Percentiles rank a stretch among this genome's conserved stretches.
These are phyloP conservation scores for Trichosporon coremiiforme DNA, from an alignment of 1,284 basidiomycete genomes.

Conservation along the genomic window DNA sequence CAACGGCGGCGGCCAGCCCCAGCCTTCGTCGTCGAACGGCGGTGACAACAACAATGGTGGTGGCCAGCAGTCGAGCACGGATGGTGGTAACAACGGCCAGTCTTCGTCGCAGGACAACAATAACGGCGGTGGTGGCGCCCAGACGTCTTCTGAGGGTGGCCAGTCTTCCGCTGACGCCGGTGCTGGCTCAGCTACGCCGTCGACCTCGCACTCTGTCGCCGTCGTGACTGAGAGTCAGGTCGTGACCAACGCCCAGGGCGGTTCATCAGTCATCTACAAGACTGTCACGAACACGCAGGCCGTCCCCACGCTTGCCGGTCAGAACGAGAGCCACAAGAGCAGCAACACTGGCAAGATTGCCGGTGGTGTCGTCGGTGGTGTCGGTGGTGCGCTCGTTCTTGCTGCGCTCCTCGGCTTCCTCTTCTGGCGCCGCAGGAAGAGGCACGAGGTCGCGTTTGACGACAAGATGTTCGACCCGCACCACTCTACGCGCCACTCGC, in stretches of 20 bases:
- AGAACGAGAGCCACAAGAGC: slow-evolving; percentile 6
- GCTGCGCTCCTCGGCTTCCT: slow-evolving; percentile 48
- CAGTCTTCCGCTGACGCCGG: neutral
- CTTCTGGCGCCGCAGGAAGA: slow-evolving; percentile 40
- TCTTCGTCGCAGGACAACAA: neutral
- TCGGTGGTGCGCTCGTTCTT: slow-evolving; percentile 45
- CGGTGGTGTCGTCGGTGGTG: slow-evolving; percentile 56
- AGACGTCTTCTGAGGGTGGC: neutral
- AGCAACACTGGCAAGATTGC: slow-evolving; percentile 54
- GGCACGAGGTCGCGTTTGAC: slow-evolving; percentile 50
- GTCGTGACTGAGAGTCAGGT: neutral
- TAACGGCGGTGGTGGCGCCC: neutral
- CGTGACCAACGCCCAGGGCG: neutral
- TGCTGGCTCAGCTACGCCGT: neutral
- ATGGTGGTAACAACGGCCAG: neutral
- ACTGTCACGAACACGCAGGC: neutral
- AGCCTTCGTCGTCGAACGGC: slow-evolving; percentile 9
- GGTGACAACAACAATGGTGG: neutral
- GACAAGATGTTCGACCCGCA: slow-evolving; percentile 56
- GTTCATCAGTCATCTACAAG: neutral
- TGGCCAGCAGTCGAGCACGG: slow-evolving; percentile 3
- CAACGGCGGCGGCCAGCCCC: neutral
- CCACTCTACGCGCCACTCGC: slow-evolving; percentile 46
- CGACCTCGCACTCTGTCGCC: neutral
- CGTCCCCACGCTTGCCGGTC: neutral